A percentile compares a stretch with the other conserved stretches of the same genome.
Evolutionary conservation across 73 alveolate genomes (phyloP).

Genomic region (Durusdinium trenchii): DNA sequence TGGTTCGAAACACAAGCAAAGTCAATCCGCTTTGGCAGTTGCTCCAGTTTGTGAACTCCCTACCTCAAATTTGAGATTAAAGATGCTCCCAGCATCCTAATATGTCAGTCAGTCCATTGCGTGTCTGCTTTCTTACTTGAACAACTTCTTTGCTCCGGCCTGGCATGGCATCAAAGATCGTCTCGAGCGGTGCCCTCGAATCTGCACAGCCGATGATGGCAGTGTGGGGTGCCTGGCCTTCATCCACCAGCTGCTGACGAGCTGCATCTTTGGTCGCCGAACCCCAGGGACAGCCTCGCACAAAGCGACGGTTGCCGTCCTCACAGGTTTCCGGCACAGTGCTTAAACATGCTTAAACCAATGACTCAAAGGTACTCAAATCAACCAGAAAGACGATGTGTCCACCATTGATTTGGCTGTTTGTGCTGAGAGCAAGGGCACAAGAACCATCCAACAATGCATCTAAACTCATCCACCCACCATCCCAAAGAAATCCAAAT

Average conservation of each 20-base stretch:
- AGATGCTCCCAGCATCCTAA: no score
- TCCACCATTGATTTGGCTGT: not conserved
- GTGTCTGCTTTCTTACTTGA: no score
- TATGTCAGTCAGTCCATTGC: no score
- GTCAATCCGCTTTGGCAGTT: no score
- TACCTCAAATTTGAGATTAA: no score
- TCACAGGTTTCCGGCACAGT: not conserved
- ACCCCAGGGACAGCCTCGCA: conserved; percentile 28
- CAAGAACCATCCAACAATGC: no score
- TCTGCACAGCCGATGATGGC: conserved; percentile 91
- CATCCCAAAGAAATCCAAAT: not conserved
- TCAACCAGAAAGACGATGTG: not conserved
- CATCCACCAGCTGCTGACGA: conserved; percentile 68
- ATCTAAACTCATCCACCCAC: not conserved
- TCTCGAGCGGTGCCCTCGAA: conserved; percentile 48
- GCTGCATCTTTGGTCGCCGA: not conserved
- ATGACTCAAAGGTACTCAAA: not conserved
- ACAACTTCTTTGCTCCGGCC: no score
- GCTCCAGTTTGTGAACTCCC: no score
- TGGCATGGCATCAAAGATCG: conserved; percentile 69
- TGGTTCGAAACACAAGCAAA: no score
- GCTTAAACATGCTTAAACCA: not conserved
- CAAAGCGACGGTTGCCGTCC: conserved; percentile 86
- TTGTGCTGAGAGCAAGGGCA: no score
- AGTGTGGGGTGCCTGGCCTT: conserved; percentile 72